Evolutionary conservation across 2,329 filamentous ascomycete genomes (phyloP), one percentile per base, ranked within the genome.

Genomic region (Arthrinium phaeospermum): DNA sequence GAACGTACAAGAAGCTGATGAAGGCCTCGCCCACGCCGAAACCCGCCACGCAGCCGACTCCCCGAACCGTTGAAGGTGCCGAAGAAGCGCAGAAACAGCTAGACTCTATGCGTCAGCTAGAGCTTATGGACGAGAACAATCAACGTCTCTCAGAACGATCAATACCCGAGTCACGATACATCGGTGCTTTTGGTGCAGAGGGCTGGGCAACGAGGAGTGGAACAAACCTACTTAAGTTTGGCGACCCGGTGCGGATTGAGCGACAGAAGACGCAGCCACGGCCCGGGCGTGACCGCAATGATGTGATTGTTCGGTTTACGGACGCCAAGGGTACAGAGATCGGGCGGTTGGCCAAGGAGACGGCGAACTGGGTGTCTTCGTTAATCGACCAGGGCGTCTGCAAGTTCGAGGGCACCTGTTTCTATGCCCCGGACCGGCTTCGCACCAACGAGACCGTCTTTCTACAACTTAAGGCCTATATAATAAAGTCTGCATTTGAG

Each of bases 391-490:
- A 98, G 80, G 92, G 93, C 45, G 88, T 98, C 4, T 98, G 95
- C 85, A 89, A 85, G 30, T 97, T 99, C 74, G 93, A 97, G 76
- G 96, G 93, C 7, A 91, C 89, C 16, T 98, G 95, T 78, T 94
- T 99, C 1, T 98, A 93, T 81, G 94, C 94, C 0, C 95, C 95
- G 0, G 96, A 98, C 71, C 87, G 90, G 67, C 83, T 98, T 68
- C 89, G 94, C 69, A 96, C 95, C 12, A 98, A 97, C 78, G 96
- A 99, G 78, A 98, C 95, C 0, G 88, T 99, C n/a, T 97, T 96
- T 77, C 82, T 99, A 8, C 96, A 99, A 80, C 83, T 99, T 64
- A 89, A 89, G 71, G 96, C 93, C 79, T 97, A 88, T 71, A 81
- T 99, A 51, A 86, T 96, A 22, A 89, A 86, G 72, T 89, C 89